Evolutionary conservation across 257 asterid species (phyloP).

Genomic region (Nicotiana tabacum): DNA sequence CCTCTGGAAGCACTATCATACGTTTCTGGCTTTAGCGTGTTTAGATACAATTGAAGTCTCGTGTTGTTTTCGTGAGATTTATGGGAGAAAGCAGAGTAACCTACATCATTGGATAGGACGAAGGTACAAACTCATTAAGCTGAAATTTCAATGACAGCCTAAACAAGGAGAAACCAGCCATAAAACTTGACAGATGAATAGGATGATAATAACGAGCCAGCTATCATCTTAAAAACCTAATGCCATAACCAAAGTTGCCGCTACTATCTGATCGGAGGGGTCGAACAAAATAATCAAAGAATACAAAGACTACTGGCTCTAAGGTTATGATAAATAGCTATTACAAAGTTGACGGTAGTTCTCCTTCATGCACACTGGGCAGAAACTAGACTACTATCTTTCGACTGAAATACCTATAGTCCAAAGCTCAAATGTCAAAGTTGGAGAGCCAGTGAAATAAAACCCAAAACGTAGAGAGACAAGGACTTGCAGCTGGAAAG

Average conservation of each 20-base stretch:
- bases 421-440: background rate
- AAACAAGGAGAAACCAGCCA: background rate
- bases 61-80: background rate
- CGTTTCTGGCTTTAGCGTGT: too few species aligned
- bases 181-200: background rate
- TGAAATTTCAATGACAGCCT: background rate
- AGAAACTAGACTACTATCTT: constrained; percentile 21
- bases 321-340: background rate
- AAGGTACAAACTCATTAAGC: background rate
- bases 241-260: background rate
- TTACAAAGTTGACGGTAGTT: background rate
- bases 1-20: too few species aligned
- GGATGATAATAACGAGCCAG: background rate
- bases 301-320: background rate
- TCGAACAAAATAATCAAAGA: constrained; percentile 6
- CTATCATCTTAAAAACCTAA: background rate
- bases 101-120: background rate
- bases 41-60: background rate
- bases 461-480: background rate
- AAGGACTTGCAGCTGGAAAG: background rate
- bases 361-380: background rate
- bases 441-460: background rate
- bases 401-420: background rate
- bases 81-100: background rate
- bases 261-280: background rate